Base-by-base conservation (phyloP, 192 early-diverging fungal genomes). In the Pecoramyces ruminantium region DNA sequence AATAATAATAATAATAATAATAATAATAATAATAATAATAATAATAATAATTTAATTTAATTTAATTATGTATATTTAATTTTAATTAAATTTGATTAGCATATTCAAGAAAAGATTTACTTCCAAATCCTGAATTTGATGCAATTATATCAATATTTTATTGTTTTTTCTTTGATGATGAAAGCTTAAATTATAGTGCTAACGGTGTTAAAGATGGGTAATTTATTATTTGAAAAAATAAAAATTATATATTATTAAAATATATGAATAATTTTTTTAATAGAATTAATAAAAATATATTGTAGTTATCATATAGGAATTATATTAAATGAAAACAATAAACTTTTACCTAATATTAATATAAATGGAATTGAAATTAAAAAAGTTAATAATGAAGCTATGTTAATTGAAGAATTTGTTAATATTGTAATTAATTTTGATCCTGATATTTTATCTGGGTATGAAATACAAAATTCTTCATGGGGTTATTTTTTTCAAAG, bases 401-500 rank as follows among this genome's bases (percentile, higher is more conserved):
- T 83, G 4, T 84, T 97, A 85, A 81, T 97, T 34, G 81, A 86
- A 14, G 79, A 80, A 3, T 38, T 97, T 13, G 84, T 92, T 40
- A 78, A 86, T 2, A 86, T 86, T 58, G 89, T 93, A 5, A 87
- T 89, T 0, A 78, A 79, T 11, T 85, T 86, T 42, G 96, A 98
- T 83, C 96, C 96, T 0, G 96, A 98, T 81, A 89, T 98, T 77
- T 81, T 97, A 28, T 86, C 92, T 15, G 97, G 97, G 2, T 98
- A 94, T 81, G 96, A 98, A 58, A 82, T 97, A 8, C 92, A 98
- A 39, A 88, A 85, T 28, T 80, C 90, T 14, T 97, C 95, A 0
- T 98, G 96, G 97, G 97, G 97, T 4, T 98, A 94, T 82, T 83
- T 94, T 15, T 83, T 95, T 27, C 91, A 94, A 78, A 89, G 93